Conservation (phyloP, 257 asterid species). For the Hygrophila difformis region DNA sequence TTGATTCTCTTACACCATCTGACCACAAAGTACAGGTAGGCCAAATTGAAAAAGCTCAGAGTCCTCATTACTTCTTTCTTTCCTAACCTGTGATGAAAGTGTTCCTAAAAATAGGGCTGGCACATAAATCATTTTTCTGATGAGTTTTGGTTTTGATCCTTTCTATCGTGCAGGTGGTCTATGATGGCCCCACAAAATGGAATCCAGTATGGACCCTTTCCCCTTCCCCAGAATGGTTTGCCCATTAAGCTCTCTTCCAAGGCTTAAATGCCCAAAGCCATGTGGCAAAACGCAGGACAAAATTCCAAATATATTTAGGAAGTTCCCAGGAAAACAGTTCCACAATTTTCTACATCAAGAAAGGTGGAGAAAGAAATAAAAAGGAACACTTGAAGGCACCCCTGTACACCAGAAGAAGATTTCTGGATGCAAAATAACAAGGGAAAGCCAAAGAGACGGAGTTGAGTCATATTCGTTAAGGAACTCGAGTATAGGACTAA, state of each 20-base stretch:
- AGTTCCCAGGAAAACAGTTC: not conserved
- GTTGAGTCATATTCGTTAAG: slow-evolving; percentile 17
- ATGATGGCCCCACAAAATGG: slow-evolving; percentile 80
- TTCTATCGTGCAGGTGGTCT: slow-evolving; percentile 62
- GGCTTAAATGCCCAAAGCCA: slow-evolving; percentile 9
- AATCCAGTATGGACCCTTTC: slow-evolving; percentile 90
- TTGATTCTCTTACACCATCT: slow-evolving; percentile 77
- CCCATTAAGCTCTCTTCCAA: slow-evolving; percentile 62
- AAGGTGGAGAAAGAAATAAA: slow-evolving; percentile 1
- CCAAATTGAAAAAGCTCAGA: slow-evolving; percentile 5
- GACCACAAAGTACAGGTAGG: slow-evolving; percentile 91
- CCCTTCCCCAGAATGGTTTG: slow-evolving; percentile 94
- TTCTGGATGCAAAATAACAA: slow-evolving; percentile 19
- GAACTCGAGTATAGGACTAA: slow-evolving; percentile 14
- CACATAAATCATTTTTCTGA: slow-evolving; percentile 13
- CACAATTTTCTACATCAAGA: slow-evolving; percentile 12
- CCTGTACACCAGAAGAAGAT: slow-evolving; percentile 27
- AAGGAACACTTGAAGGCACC: not conserved
- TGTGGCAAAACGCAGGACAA: slow-evolving; percentile 6
- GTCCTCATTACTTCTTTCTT: not conserved
- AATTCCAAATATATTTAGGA: slow-evolving; percentile 3
- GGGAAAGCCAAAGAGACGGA: slow-evolving; percentile 20
- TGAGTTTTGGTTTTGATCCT: slow-evolving; percentile 17
- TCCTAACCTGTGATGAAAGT: not conserved
- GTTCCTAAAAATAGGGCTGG: slow-evolving; percentile 24